These are phyloP conservation scores for Herpotrichia juniperi DNA, from an alignment of 2,329 filamentous ascomycete species.

Conservation along the genomic window DNA sequence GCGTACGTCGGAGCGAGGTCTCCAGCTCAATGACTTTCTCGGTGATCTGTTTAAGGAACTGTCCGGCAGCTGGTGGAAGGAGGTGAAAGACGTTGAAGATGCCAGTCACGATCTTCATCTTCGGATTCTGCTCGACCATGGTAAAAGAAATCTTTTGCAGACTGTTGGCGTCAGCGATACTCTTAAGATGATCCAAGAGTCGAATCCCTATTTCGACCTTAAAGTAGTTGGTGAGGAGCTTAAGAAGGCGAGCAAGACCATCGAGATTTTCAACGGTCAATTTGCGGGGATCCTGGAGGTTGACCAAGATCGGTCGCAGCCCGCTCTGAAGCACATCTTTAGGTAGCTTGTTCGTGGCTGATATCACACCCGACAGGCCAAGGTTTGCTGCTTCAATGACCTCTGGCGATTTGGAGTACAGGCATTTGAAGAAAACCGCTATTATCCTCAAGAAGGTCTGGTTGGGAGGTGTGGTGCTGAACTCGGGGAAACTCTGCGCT, in stretches of 20 bases:
- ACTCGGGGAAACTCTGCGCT: constrained; percentile 92
- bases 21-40: constrained; percentile 91
- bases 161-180: constrained; percentile 79
- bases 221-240: constrained; percentile 95
- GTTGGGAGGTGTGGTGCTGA: constrained; percentile 75
- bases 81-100: constrained; percentile 98
- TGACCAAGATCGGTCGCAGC: constrained; percentile 92
- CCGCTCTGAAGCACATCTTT: constrained; percentile 96
- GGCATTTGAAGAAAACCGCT: constrained; percentile 94
- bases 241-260: constrained; percentile 85
- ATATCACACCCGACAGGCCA: constrained; percentile 84
- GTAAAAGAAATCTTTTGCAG: constrained; percentile 93
- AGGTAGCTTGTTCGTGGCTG: constrained; percentile 87
- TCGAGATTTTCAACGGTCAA: constrained; percentile 88
- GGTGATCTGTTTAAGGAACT: constrained; percentile 89
- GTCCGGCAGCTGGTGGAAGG: constrained; percentile 86
- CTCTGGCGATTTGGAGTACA: constrained; percentile 90
- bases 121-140: constrained; percentile 87
- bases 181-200: constrained; percentile 91
- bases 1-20: constrained; percentile 80
- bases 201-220: constrained; percentile 96
- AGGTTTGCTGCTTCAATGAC: constrained; percentile 94
- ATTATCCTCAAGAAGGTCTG: constrained; percentile 72
- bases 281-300: constrained; percentile 90
- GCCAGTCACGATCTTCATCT: constrained; percentile 93